These are phyloP conservation scores for Neoboletus brunneissimus DNA, from an alignment of 768 basidiomycete species.

Conservation along the genomic window DNA sequence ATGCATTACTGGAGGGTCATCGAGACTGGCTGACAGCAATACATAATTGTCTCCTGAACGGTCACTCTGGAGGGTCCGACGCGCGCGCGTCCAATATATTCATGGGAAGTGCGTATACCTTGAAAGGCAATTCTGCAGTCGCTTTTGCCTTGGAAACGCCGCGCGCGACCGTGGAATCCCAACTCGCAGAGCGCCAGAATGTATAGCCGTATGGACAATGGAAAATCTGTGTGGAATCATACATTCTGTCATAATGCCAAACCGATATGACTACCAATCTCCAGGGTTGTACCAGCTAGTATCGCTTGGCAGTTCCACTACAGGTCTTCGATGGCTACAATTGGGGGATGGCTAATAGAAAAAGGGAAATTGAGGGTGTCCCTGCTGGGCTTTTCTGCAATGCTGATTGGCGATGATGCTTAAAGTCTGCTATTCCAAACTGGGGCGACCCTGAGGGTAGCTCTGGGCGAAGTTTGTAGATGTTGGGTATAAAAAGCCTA, in stretches of 20 bases:
- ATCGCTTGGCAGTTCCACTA: not conserved
- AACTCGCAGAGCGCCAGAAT: not conserved
- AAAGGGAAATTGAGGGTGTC: not conserved
- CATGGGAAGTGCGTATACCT: too few relatives aligned
- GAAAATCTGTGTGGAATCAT: not conserved
- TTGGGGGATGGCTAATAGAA: not conserved
- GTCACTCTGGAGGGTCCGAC: too few relatives aligned
- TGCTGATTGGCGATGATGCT: not conserved
- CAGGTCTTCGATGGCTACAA: not conserved
- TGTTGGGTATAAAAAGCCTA: not conserved
- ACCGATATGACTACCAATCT: not conserved
- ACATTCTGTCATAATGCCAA: not conserved
- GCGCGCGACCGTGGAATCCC: not conserved
- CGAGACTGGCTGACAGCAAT: too few relatives aligned
- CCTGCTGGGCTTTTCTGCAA: not conserved
- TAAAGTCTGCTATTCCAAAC: not conserved
- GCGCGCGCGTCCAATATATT: too few relatives aligned
- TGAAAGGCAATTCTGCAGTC: not conserved
- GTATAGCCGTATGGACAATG: not conserved
- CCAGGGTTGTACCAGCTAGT: not conserved
- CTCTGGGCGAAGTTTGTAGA: not conserved
- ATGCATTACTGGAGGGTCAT: too few relatives aligned
- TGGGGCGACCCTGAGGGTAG: not conserved
- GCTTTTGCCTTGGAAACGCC: not conserved
- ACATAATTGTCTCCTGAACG: too few relatives aligned